These are phyloP conservation scores for Trichocladium uniseriatum DNA, from an alignment of 495 filamentous ascomycete genomes.

Conservation along the genomic window DNA sequence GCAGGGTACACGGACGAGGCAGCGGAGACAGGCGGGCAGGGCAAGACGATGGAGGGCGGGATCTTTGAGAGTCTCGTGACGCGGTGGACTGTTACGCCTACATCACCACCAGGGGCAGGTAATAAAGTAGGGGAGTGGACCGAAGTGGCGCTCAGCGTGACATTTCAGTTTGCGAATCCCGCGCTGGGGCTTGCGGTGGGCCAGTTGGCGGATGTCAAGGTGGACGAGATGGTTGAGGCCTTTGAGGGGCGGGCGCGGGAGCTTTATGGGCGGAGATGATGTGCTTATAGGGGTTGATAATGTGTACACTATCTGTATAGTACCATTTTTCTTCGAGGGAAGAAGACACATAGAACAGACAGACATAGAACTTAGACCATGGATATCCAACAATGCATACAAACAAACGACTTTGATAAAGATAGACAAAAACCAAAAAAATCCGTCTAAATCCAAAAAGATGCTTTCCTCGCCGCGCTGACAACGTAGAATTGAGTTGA, in stretches of 20 bases:
- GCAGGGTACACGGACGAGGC: constrained; percentile 20
- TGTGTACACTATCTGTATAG: background rate
- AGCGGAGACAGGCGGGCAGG: background rate
- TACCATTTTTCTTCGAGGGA: background rate
- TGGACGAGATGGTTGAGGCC: constrained; percentile 79
- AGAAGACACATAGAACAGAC: constrained; percentile 1
- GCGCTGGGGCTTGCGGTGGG: constrained; percentile 70
- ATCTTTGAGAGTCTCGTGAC: constrained; percentile 72
- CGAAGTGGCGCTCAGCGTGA: constrained; percentile 63
- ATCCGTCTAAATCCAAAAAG: constrained; percentile 12
- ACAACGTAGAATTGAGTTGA: background rate
- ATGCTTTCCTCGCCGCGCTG: constrained; percentile 5
- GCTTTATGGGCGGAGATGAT: constrained; percentile 32
- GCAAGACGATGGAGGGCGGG: constrained; percentile 31
- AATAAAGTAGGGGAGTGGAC: constrained; percentile 39
- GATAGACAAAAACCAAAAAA: background rate
- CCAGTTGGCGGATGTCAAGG: constrained; percentile 74
- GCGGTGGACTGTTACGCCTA: constrained; percentile 56
- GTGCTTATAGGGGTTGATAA: background rate
- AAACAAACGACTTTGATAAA: constrained; percentile 2
- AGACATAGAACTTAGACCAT: background rate
- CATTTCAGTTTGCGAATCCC: constrained; percentile 77
- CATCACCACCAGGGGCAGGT: constrained; percentile 14
- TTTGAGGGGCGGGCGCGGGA: constrained; percentile 73
- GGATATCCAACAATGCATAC: constrained; percentile 2